Conservation (phyloP, 805 yeast species). For the Maudiozyma turicensis region DNA sequence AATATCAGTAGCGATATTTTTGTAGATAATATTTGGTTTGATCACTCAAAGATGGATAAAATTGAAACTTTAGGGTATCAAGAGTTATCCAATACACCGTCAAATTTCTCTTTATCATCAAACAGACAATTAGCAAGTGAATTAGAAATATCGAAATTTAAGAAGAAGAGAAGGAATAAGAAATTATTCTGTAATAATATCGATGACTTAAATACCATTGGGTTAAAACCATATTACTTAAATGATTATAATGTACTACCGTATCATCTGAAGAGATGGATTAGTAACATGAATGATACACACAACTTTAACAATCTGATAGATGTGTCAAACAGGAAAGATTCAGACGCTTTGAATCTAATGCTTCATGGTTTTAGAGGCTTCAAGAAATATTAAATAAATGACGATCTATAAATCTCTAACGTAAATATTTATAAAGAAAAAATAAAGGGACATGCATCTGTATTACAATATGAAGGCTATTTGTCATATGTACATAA, state of each 20-base stretch:
- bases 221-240: neutral
- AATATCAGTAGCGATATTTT: too few relatives aligned
- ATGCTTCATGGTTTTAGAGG: slow-evolving; percentile 23
- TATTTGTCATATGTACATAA: neutral
- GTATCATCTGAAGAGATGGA: neutral
- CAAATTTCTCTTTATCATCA: neutral
- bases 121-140: neutral
- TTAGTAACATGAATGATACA: neutral
- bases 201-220: neutral
- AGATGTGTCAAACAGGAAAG: neutral
- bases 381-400: slow-evolving; percentile 1
- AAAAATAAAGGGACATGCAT: neutral
- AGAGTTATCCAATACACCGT: neutral
- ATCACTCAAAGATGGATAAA: neutral
- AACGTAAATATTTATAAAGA: too few relatives aligned
- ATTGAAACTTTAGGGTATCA: neutral
- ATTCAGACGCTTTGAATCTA: slow-evolving; percentile 9
- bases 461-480: too few relatives aligned
- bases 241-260: neutral
- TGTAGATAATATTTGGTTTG: neutral
- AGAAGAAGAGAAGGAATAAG: neutral
- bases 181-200: too few relatives aligned
- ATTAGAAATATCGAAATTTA: neutral
- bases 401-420: too few relatives aligned
- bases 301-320: neutral